These are phyloP conservation scores for Schizochytrium sp. DNA, from an alignment of 108 stramenopile species.

Conservation along the genomic window DNA sequence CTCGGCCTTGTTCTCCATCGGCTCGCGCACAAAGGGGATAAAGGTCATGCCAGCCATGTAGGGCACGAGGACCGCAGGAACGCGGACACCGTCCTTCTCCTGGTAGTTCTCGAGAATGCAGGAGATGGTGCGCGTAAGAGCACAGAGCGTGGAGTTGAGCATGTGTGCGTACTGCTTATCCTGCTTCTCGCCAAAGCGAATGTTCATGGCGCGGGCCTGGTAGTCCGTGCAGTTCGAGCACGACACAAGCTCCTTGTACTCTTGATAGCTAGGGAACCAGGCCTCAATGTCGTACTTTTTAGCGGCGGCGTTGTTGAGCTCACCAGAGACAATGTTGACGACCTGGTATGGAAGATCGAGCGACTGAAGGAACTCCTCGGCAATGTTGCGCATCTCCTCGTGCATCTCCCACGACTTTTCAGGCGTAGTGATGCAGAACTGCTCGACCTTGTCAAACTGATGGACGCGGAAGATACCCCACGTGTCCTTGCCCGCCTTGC, in stretches of 20 bases:
- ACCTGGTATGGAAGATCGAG: slow-evolving; percentile 91
- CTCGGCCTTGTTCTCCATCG: slow-evolving; percentile 9
- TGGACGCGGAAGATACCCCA: slow-evolving; percentile 99
- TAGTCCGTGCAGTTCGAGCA: slow-evolving; percentile 99
- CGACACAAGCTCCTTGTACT: slow-evolving; percentile 92
- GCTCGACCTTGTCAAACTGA: slow-evolving; percentile 99
- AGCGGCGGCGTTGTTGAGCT: slow-evolving; percentile 94
- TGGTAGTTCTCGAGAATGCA: slow-evolving; percentile 95
- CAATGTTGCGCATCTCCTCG: slow-evolving; percentile 51
- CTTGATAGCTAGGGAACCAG: slow-evolving; percentile 95
- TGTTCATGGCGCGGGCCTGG: slow-evolving; percentile 89
- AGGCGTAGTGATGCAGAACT: slow-evolving; percentile 91
- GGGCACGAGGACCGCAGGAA: slow-evolving; percentile 88
- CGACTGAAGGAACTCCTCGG: slow-evolving; percentile 92
- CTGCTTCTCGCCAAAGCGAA: slow-evolving; percentile 69
- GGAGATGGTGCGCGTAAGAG: slow-evolving; percentile 95
- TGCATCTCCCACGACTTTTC: slow-evolving; percentile 81
- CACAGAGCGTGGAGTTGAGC: slow-evolving; percentile 93
- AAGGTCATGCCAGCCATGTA: slow-evolving; percentile 98
- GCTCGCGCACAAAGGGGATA: slow-evolving; percentile 72
- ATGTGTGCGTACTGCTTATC: slow-evolving; percentile 89
- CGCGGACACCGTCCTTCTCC: slow-evolving; percentile 76
- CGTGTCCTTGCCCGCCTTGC: slow-evolving; percentile 89
- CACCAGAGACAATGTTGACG: slow-evolving; percentile 88
- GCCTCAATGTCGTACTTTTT: slow-evolving; percentile 99